These are phyloP conservation scores for Aureobasidium sp. DNA, from an alignment of 2,329 filamentous ascomycete species.

Conservation along the genomic window DNA sequence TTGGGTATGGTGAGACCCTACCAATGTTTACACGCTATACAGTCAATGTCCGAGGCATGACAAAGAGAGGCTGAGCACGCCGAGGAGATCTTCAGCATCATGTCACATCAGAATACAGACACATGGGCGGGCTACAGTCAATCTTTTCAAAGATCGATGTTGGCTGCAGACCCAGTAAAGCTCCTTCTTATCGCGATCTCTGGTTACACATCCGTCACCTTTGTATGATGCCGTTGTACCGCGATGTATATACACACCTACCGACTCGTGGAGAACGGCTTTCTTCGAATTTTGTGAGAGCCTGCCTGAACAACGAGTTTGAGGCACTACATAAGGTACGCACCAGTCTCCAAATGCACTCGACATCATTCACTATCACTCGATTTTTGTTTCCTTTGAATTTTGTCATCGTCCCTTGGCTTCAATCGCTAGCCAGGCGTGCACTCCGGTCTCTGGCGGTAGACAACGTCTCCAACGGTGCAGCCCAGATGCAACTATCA, in stretches of 20 bases:
- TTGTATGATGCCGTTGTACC: neutral
- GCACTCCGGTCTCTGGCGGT: neutral
- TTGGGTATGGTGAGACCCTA: slow-evolving; percentile 3
- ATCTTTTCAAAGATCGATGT: neutral
- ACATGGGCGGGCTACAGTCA: neutral
- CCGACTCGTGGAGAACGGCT: too few relatives aligned
- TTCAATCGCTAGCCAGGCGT: neutral
- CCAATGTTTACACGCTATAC: neutral
- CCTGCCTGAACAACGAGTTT: neutral
- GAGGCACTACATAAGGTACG: neutral
- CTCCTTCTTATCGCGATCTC: neutral
- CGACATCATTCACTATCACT: neutral
- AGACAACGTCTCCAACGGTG: neutral
- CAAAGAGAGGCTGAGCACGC: neutral
- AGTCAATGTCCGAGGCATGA: neutral
- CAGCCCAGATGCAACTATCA: slow-evolving; percentile 1
- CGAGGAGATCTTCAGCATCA: neutral
- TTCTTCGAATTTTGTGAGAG: neutral
- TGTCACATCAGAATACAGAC: neutral
- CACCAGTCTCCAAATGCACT: too few relatives aligned
- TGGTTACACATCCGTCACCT: neutral
- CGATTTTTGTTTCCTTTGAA: too few relatives aligned
- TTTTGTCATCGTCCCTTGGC: neutral
- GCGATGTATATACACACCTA: too few relatives aligned
- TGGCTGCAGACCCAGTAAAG: neutral